Conservation (phyloP, 306 rosid genomes). For the Rubus idaeus region DNA sequence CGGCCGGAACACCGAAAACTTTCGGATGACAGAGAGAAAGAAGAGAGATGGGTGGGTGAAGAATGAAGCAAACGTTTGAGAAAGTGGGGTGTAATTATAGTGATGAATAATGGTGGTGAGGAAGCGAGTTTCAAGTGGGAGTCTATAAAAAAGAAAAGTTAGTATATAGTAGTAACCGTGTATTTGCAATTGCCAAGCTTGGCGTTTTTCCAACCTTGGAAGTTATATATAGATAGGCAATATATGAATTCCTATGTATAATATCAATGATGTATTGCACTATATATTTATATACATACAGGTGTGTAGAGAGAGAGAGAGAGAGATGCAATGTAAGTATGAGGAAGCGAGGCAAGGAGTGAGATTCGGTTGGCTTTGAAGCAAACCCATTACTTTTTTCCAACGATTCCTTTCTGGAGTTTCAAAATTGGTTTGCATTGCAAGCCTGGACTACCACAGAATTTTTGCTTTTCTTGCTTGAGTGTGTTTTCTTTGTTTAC, state of each 20-base stretch:
- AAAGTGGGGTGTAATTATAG: slow-evolving; percentile 37
- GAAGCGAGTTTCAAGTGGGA: slow-evolving; percentile 31
- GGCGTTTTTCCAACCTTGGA: slow-evolving; percentile 49
- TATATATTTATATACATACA: slow-evolving; percentile 12
- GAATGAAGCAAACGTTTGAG: slow-evolving; percentile 17
- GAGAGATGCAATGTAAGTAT: slow-evolving; percentile 53
- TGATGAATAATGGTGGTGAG: slow-evolving; percentile 28
- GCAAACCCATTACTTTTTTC: slow-evolving; percentile 90
- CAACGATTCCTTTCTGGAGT: slow-evolving; percentile 81
- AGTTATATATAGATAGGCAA: slow-evolving; percentile 46
- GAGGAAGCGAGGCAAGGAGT: slow-evolving; percentile 75
- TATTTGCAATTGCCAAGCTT: slow-evolving; percentile 42
- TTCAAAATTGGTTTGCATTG: slow-evolving; percentile 53
- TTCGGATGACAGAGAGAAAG: neutral
- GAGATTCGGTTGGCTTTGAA: slow-evolving; percentile 98
- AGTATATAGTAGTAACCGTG: slow-evolving; percentile 46
- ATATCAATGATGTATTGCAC: neutral
- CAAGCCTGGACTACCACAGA: slow-evolving; percentile 86
- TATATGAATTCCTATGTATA: slow-evolving; percentile 7
- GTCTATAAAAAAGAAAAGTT: slow-evolving; percentile 31
- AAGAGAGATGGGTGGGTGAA: slow-evolving; percentile 7
- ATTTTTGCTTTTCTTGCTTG: slow-evolving; percentile 33
- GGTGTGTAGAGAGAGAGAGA: slow-evolving; percentile 17
- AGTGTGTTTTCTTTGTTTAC: slow-evolving; percentile 6
- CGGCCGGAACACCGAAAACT: neutral